phyloP scores from a whole-genome alignment of 306 rosid genomes.

The Calophaca sinica region DNA sequence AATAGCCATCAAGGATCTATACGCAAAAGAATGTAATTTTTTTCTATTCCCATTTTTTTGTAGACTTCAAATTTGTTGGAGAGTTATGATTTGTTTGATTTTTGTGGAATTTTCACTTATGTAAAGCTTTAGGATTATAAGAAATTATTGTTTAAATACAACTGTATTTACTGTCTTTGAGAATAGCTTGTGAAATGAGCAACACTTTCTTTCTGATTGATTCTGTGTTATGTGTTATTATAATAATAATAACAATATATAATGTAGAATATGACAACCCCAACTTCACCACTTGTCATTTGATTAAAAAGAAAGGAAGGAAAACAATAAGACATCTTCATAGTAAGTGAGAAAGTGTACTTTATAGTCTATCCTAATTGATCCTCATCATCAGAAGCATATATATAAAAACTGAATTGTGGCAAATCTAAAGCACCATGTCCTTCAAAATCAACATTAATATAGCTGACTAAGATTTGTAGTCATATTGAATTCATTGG shows the following conservation, averaged over 20 bases:
- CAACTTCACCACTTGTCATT: too few relatives aligned
- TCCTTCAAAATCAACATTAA: too few relatives aligned
- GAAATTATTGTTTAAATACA: conserved; percentile 47
- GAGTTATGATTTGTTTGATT: conserved; percentile 44
- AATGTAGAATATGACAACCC: background rate
- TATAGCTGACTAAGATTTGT: too few relatives aligned
- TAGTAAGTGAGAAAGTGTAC: too few relatives aligned
- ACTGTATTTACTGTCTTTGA: conserved; percentile 44
- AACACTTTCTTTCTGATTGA: conserved; percentile 24
- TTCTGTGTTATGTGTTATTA: background rate
- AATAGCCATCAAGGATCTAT: conserved; percentile 39
- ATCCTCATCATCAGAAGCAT: too few relatives aligned
- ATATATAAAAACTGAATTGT: too few relatives aligned
- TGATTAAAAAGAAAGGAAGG: too few relatives aligned
- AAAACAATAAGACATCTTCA: too few relatives aligned
- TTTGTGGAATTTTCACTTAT: conserved; percentile 48
- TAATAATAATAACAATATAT: background rate
- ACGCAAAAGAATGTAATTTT: conserved; percentile 45
- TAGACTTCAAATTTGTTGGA: conserved; percentile 48
- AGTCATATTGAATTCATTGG: too few relatives aligned
- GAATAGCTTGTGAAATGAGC: conserved; percentile 41
- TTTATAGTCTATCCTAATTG: too few relatives aligned
- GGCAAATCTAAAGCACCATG: too few relatives aligned
- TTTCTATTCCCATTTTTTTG: conserved; percentile 15
- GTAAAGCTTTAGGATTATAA: conserved; percentile 53